Percentiles rank a stretch among this genome's conserved stretches.
phyloP scores from a whole-genome alignment of 768 basidiomycete species.

The Omphalotus guepiniiformis region DNA sequence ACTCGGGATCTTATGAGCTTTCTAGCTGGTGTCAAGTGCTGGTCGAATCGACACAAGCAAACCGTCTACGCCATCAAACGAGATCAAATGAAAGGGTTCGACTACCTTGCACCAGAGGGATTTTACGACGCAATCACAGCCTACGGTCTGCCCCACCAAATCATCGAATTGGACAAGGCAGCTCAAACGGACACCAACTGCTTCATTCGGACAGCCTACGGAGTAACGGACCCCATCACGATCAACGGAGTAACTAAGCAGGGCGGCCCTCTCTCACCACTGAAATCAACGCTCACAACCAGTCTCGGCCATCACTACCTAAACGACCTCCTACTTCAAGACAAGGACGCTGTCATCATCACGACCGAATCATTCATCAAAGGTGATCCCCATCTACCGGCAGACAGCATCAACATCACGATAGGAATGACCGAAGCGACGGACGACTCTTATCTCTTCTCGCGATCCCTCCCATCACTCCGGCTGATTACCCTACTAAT shows the following conservation, averaged over 20 bases:
- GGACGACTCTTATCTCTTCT: too few species aligned
- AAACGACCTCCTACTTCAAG: too few species aligned
- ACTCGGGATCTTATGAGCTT: conserved; percentile 20
- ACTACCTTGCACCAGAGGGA: conserved; percentile 22
- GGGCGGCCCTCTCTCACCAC: conserved; percentile 22
- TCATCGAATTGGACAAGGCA: conserved; percentile 22
- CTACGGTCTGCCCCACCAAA: conserved; percentile 20
- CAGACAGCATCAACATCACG: too few species aligned
- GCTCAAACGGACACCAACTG: conserved; percentile 18
- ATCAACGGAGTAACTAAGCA: conserved; percentile 25
- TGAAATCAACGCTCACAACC: conserved; percentile 25
- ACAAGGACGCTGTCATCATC: too few species aligned
- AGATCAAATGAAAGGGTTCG: conserved; percentile 31
- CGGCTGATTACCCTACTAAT: too few species aligned
- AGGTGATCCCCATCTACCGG: too few species aligned
- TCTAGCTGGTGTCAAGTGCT: conserved; percentile 18
- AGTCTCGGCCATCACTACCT: too few species aligned
- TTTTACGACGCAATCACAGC: conserved; percentile 28
- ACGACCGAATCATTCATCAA: too few species aligned
- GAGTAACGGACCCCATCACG: conserved; percentile 16
- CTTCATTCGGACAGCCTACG: conserved; percentile 23
- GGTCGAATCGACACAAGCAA: conserved; percentile 17
- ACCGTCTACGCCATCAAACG: conserved; percentile 19
- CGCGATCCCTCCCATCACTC: too few species aligned
- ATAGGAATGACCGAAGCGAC: too few species aligned